A percentile compares a stretch with the other conserved stretches of the same genome.
These are phyloP conservation scores for Cyberlindnera veronae DNA, from an alignment of 805 yeast genomes.

Conservation along the genomic window DNA sequence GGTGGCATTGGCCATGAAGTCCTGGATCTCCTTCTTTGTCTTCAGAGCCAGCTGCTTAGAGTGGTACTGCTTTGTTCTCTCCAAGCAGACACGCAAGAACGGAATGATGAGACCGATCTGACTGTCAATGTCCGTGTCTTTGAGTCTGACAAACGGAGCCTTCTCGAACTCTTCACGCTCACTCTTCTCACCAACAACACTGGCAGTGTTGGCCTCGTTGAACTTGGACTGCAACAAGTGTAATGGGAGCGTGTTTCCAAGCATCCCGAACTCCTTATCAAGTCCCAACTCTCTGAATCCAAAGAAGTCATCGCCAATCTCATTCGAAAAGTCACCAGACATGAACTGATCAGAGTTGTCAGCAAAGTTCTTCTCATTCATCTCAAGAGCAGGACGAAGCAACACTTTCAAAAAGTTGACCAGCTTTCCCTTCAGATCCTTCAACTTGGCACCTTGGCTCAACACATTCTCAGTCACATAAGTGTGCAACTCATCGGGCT, in stretches of 20 bases:
- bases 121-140: constrained; percentile 45
- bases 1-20: constrained; percentile 31
- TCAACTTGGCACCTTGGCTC: constrained; percentile 65
- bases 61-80: constrained; percentile 40
- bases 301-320: constrained; percentile 95
- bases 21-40: constrained; percentile 24
- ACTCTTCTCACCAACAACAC: constrained; percentile 41
- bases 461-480: constrained; percentile 70
- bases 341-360: constrained; percentile 93
- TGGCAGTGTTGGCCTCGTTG: constrained; percentile 53
- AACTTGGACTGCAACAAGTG: constrained; percentile 79
- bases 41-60: constrained; percentile 35
- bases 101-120: constrained; percentile 60
- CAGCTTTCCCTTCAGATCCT: constrained; percentile 63
- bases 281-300: constrained; percentile 93
- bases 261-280: constrained; percentile 84
- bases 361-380: constrained; percentile 72
- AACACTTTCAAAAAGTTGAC: constrained; percentile 72
- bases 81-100: constrained; percentile 42
- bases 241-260: constrained; percentile 83
- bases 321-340: constrained; percentile 92
- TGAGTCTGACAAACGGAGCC: constrained; percentile 49
- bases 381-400: constrained; percentile 72
- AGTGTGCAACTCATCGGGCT: constrained; percentile 70
- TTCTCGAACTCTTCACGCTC: constrained; percentile 66